These are phyloP conservation scores for Rubia yunnanensis DNA, from an alignment of 257 asterid genomes.

Conservation along the genomic window DNA sequence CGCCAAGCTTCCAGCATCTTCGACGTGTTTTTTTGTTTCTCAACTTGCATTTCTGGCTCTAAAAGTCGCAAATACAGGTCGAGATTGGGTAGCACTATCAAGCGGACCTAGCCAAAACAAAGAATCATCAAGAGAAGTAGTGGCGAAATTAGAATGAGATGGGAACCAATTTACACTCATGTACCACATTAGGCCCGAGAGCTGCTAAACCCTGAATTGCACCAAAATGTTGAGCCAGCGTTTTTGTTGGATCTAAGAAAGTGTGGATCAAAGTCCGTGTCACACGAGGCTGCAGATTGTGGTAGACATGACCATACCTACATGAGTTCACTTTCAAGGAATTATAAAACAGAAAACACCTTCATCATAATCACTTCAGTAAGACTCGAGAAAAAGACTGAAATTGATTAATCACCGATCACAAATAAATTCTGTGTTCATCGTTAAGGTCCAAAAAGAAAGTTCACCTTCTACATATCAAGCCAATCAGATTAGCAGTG, in stretches of 20 bases:
- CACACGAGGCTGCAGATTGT: slow-evolving; percentile 80
- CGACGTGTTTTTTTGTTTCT: slow-evolving; percentile 81
- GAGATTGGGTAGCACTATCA: slow-evolving; percentile 78
- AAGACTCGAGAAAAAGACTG: neutral
- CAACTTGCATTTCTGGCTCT: slow-evolving; percentile 94
- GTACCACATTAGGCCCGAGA: slow-evolving; percentile 93
- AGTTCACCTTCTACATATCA: slow-evolving; percentile 73
- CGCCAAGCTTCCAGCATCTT: slow-evolving; percentile 98
- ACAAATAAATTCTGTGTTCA: neutral
- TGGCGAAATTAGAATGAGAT: neutral
- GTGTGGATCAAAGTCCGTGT: slow-evolving; percentile 78
- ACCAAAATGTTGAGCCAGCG: slow-evolving; percentile 95
- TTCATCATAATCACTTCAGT: neutral
- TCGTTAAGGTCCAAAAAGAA: neutral
- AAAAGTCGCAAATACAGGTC: slow-evolving; percentile 67
- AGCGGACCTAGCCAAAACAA: slow-evolving; percentile 50
- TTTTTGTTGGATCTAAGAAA: slow-evolving; percentile 77
- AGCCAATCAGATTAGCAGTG: slow-evolving; percentile 75
- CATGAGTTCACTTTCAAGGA: slow-evolving; percentile 11
- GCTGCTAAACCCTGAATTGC: slow-evolving; percentile 93
- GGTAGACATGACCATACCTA: slow-evolving; percentile 87
- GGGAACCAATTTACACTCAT: slow-evolving; percentile 9
- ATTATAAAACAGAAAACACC: neutral
- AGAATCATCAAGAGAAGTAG: slow-evolving; percentile 11
- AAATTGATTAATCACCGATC: neutral